A percentile compares a stretch with the other conserved stretches of the same genome.
Evolutionary conservation across 257 asterid species (phyloP).

Genomic region (Leptodermis oblonga): DNA sequence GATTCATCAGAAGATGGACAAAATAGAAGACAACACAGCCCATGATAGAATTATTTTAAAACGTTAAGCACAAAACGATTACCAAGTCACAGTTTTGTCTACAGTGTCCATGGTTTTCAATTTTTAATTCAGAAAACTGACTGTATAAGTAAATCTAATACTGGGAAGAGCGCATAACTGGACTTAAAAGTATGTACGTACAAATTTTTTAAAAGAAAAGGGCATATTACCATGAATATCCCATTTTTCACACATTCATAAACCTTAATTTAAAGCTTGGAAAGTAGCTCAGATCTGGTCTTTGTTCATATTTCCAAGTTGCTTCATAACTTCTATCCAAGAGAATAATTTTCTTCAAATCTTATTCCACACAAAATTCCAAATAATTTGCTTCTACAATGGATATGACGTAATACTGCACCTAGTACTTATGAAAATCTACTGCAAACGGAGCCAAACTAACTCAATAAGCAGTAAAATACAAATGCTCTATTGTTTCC

Average conservation of each 20-base stretch:
- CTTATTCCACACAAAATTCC: background rate
- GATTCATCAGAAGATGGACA: background rate
- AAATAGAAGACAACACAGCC: background rate
- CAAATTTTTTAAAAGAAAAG: background rate
- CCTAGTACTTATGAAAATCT: background rate
- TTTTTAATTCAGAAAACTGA: background rate
- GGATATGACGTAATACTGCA: background rate
- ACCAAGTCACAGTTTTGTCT: background rate
- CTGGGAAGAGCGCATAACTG: background rate
- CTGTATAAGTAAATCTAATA: background rate
- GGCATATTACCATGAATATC: background rate
- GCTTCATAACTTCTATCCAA: background rate
- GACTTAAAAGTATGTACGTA: background rate
- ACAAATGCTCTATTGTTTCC: background rate
- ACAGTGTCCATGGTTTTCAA: background rate
- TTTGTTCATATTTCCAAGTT: background rate
- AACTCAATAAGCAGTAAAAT: background rate
- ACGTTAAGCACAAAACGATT: background rate
- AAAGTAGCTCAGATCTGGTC: background rate
- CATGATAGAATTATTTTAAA: background rate
- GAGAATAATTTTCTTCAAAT: background rate
- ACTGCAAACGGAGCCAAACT: background rate
- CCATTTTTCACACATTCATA: background rate
- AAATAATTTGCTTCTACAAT: background rate
- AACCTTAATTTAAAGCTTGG: background rate